phyloP scores from a whole-genome alignment of 108 stramenopile species.

The Fragilaria crotonensis region DNA sequence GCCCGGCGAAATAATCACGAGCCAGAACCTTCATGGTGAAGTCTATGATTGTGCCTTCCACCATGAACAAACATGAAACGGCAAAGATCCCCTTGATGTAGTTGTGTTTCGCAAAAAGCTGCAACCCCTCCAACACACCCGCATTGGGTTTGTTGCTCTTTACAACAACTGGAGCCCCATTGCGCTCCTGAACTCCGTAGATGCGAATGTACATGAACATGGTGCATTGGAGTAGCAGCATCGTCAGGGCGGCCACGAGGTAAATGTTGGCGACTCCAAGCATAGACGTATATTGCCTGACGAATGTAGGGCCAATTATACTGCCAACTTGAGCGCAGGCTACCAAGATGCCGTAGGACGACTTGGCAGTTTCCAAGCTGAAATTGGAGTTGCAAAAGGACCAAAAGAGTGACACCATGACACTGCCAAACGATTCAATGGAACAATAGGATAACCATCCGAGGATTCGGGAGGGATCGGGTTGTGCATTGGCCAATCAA shows the following conservation, averaged over 20 bases:
- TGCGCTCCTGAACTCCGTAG: constrained; percentile 61
- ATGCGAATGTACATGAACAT: constrained; percentile 82
- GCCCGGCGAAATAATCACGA: constrained; percentile 70
- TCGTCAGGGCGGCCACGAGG: constrained; percentile 72
- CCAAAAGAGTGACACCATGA: constrained; percentile 95
- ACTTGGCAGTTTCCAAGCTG: constrained; percentile 86
- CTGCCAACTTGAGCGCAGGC: constrained; percentile 91
- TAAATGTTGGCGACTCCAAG: constrained; percentile 74
- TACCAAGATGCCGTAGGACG: constrained; percentile 92
- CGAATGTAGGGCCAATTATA: constrained; percentile 91
- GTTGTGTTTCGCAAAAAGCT: constrained; percentile 86
- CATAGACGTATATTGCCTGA: constrained; percentile 51
- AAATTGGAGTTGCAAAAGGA: constrained; percentile 91
- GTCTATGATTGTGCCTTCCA: constrained; percentile 96
- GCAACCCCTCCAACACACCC: constrained; percentile 88
- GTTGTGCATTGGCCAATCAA: constrained; percentile 75
- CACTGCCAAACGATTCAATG: constrained; percentile 94
- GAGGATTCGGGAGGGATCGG: constrained; percentile 64
- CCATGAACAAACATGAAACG: constrained; percentile 96
- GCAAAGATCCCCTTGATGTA: constrained; percentile 98
- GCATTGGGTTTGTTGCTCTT: constrained; percentile 60
- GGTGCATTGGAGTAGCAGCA: constrained; percentile 84
- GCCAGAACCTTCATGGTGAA: constrained; percentile 96
- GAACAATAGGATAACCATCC: constrained; percentile 95
- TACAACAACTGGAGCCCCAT: constrained; percentile 19